phyloP scores from a whole-genome alignment of 164 flowering plant species.

The Saururus chinensis region DNA sequence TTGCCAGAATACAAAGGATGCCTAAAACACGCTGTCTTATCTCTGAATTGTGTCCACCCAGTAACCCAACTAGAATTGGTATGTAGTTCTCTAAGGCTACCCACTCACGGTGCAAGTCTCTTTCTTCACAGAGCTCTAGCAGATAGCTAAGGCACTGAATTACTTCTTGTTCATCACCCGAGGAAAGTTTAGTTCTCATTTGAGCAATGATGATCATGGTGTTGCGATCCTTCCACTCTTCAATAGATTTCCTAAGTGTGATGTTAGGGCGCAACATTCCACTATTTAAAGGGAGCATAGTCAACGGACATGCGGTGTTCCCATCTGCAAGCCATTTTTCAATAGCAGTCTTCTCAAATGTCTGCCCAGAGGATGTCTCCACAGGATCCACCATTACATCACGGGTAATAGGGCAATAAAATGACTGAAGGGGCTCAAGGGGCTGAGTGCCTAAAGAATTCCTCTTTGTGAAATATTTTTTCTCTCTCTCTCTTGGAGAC shows the following conservation, averaged over 20 bases:
- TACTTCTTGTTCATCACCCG: conserved; percentile 39
- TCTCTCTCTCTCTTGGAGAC: conserved; percentile 43
- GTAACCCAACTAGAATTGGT: conserved; percentile 36
- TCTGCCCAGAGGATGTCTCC: conserved; percentile 65
- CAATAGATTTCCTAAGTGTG: conserved; percentile 62
- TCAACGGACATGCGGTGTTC: conserved; percentile 46
- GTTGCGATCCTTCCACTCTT: conserved; percentile 78
- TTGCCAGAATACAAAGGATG: conserved; percentile 42
- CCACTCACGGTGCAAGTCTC: conserved; percentile 58
- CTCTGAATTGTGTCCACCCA: conserved; percentile 31
- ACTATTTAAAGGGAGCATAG: conserved; percentile 30
- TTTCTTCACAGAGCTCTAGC: conserved; percentile 45
- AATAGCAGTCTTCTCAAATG: conserved; percentile 66
- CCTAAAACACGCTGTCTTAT: conserved; percentile 36
- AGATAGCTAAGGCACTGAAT: conserved; percentile 36
- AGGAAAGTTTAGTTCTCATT: conserved; percentile 28
- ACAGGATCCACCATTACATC: conserved; percentile 76
- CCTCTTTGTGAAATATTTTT: conserved; percentile 34
- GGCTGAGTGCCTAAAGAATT: conserved; percentile 53
- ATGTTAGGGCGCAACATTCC: conserved; percentile 51
- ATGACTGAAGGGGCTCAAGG: conserved; percentile 61
- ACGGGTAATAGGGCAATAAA: conserved; percentile 52
- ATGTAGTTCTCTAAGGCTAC: conserved; percentile 52
- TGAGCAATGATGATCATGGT: conserved; percentile 54
- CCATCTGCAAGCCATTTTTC: conserved; percentile 59